Percentiles rank a stretch among this genome's conserved stretches.
Evolutionary conservation across 1,284 basidiomycete species (phyloP).

Genomic region (Microbotryum saponariae): DNA sequence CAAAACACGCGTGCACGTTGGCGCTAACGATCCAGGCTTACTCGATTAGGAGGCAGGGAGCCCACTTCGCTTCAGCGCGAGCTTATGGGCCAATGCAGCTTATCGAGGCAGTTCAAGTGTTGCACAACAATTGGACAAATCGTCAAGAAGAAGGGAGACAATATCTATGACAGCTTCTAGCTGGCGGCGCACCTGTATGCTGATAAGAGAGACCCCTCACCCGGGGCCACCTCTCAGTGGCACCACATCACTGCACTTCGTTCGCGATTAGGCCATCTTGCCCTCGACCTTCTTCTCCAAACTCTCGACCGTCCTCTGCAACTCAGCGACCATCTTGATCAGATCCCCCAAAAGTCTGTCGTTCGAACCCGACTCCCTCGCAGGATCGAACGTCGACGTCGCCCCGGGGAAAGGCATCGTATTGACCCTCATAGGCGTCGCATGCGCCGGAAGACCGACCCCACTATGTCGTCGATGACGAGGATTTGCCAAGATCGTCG

Average conservation of each 20-base stretch:
- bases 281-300: constrained; percentile 21
- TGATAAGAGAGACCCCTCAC: too few species aligned
- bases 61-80: not conserved
- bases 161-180: not conserved
- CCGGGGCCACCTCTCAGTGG: too few species aligned
- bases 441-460: not conserved
- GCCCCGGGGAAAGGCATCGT: constrained; percentile 6
- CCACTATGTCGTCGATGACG: not conserved
- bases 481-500: not conserved
- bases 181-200: not conserved
- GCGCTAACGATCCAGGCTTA: too few species aligned
- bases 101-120: not conserved
- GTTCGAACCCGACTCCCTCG: not conserved
- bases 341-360: constrained; percentile 7
- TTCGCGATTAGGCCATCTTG: not conserved
- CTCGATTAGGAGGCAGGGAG: constrained; percentile 5
- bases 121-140: not conserved
- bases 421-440: constrained; percentile 16
- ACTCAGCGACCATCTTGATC: constrained; percentile 9
- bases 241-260: too few species aligned
- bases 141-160: not conserved
- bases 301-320: constrained; percentile 17
- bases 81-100: not conserved
- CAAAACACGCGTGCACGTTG: too few species aligned
- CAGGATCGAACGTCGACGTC: constrained; percentile 4